Evolutionary conservation across 2,329 filamentous ascomycete species (phyloP).

Genomic region (Pseudogymnoascus sp.): DNA sequence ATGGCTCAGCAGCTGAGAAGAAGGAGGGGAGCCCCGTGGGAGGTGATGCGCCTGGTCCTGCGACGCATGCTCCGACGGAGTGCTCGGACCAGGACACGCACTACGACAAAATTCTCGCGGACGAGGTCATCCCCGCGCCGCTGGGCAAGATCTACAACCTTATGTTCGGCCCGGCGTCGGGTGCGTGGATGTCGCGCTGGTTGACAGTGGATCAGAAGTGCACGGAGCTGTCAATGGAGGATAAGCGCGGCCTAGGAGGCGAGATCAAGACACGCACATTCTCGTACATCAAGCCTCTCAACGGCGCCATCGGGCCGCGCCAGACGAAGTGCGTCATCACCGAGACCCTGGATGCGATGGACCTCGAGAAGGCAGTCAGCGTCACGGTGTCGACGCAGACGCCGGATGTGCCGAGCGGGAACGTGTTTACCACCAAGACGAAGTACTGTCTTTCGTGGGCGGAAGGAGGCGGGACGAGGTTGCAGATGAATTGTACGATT

Average conservation of each 20-base stretch:
- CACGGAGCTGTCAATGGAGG: slow-evolving; percentile 76
- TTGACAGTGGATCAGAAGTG: slow-evolving; percentile 83
- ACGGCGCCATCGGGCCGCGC: slow-evolving; percentile 75
- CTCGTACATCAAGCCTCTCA: slow-evolving; percentile 86
- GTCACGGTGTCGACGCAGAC: slow-evolving; percentile 80
- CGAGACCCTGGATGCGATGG: slow-evolving; percentile 74
- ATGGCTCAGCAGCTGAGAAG: slow-evolving; percentile 42
- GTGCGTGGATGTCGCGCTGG: slow-evolving; percentile 78
- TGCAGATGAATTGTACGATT: slow-evolving; percentile 81
- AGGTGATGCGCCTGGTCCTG: slow-evolving; percentile 75
- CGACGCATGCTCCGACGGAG: slow-evolving; percentile 73
- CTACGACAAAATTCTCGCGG: slow-evolving; percentile 76
- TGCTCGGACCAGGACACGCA: slow-evolving; percentile 73
- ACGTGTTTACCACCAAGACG: slow-evolving; percentile 85
- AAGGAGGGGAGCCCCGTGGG: slow-evolving; percentile 40
- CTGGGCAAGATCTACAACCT: slow-evolving; percentile 85
- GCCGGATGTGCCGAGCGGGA: slow-evolving; percentile 90
- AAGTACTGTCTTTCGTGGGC: slow-evolving; percentile 93
- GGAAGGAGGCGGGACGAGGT: slow-evolving; percentile 72
- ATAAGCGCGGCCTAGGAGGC: slow-evolving; percentile 64
- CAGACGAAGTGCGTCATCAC: slow-evolving; percentile 91
- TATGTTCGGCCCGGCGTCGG: slow-evolving; percentile 75
- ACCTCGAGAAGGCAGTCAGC: slow-evolving; percentile 79
- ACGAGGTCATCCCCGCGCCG: slow-evolving; percentile 79
- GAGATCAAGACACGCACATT: slow-evolving; percentile 70